Percentiles rank a stretch among this genome's conserved stretches.
phyloP scores from a whole-genome alignment of 2,329 filamentous ascomycete genomes.

The Cylindrodendrum hubeiense region DNA sequence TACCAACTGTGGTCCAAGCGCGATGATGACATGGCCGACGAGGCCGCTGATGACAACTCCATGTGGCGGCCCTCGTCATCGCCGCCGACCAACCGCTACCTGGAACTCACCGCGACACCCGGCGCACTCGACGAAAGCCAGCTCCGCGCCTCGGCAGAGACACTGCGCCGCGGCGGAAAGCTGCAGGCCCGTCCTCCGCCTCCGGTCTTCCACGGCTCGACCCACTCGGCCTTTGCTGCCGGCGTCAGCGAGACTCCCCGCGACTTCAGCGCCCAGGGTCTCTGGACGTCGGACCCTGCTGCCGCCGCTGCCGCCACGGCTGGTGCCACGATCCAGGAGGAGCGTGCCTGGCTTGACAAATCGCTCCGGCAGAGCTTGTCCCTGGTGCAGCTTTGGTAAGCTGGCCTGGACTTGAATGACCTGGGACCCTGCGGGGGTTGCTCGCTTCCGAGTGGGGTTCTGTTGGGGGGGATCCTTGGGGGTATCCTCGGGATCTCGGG shows the following conservation, averaged over 20 bases:
- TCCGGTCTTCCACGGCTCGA: conserved; percentile 35
- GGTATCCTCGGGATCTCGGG: not conserved
- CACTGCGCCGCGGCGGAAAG: conserved; percentile 37
- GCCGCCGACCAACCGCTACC: conserved; percentile 27
- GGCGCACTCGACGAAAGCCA: conserved; percentile 33
- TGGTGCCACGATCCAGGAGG: conserved; percentile 28
- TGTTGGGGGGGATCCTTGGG: not conserved
- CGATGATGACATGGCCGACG: conserved; percentile 11
- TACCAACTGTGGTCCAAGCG: conserved; percentile 44
- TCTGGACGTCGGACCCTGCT: conserved; percentile 32
- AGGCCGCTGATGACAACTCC: conserved; percentile 11
- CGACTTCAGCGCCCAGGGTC: conserved; percentile 42
- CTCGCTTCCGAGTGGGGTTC: not conserved
- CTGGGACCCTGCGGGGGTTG: not conserved
- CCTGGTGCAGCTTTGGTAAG: conserved; percentile 38
- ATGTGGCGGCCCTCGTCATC: conserved; percentile 40
- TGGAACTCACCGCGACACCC: conserved; percentile 35
- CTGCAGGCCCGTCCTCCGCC: conserved; percentile 37
- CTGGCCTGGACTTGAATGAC: not conserved
- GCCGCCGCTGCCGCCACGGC: conserved; percentile 29
- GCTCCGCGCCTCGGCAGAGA: conserved; percentile 36
- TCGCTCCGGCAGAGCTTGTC: conserved; percentile 40
- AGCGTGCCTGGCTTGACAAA: conserved; percentile 39
- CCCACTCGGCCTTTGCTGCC: conserved; percentile 39
- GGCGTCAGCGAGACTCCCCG: conserved; percentile 41